A percentile compares a stretch with the other conserved stretches of the same genome.
Conservation (phyloP, 2,329 filamentous ascomycete genomes). For the Ceratocystiopsis brevicomis region DNA sequence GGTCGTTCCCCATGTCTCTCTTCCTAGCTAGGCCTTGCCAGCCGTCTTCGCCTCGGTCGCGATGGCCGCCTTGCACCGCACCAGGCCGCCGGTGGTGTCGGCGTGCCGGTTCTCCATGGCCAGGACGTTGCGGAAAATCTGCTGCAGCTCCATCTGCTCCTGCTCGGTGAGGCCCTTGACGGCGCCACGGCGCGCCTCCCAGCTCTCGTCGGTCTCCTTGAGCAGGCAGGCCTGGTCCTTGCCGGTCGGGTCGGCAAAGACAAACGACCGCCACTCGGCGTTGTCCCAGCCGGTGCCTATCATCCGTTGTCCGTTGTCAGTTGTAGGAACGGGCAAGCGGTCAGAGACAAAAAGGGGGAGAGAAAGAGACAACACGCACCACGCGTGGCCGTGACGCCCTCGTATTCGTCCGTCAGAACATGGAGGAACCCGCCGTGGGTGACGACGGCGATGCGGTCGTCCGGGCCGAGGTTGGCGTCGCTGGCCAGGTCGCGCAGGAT, state of each 20-base stretch:
- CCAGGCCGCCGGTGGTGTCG: too few species aligned
- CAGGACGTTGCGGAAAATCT: constrained; percentile 19
- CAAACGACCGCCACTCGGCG: constrained; percentile 51
- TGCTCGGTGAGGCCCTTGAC: constrained; percentile 21
- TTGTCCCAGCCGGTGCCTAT: constrained; percentile 59
- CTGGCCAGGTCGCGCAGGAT: constrained; percentile 33
- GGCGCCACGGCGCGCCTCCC: constrained; percentile 24
- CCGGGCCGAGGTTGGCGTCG: constrained; percentile 17
- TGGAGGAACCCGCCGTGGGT: constrained; percentile 31
- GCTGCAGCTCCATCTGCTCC: constrained; percentile 27
- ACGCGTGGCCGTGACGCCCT: constrained; percentile 27
- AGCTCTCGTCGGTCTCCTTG: constrained; percentile 29
- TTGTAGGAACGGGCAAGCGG: too few species aligned
- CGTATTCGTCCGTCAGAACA: constrained; percentile 69
- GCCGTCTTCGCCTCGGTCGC: neutral
- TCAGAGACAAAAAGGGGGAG: too few species aligned
- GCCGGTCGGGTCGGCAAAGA: constrained; percentile 35
- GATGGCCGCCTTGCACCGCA: too few species aligned
- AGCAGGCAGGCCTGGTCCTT: constrained; percentile 28
- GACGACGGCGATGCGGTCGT: constrained; percentile 34
- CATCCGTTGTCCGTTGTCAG: too few species aligned
- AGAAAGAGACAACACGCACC: neutral
- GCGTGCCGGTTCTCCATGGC: too few species aligned
- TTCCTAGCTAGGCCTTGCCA: too few species aligned
- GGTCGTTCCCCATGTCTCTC: too few species aligned